Conservation (phyloP, 164 flowering plant species). For the Berberis thunbergii region DNA sequence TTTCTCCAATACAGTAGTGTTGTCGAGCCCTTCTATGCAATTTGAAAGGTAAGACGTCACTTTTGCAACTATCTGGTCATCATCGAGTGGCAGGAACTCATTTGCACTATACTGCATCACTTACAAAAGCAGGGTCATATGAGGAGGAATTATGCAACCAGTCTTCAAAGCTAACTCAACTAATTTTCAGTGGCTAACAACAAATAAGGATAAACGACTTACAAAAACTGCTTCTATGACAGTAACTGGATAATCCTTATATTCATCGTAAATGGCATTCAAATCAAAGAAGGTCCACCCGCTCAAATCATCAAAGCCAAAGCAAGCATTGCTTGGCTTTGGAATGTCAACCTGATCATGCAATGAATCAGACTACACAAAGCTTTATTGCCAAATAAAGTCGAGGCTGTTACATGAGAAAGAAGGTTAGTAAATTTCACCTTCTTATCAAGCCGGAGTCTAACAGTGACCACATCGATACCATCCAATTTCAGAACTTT, state of each 20-base stretch:
- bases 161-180: not conserved
- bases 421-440: conserved; percentile 14
- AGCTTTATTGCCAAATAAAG: not conserved
- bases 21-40: conserved; percentile 34
- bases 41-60: conserved; percentile 37
- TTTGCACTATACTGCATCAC: conserved; percentile 48
- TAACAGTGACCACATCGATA: conserved; percentile 39
- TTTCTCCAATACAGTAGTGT: conserved; percentile 26
- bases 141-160: not conserved
- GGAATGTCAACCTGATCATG: conserved; percentile 40
- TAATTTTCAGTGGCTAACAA: not conserved
- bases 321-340: conserved; percentile 39
- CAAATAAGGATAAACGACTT: conserved; percentile 17
- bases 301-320: conserved; percentile 35
- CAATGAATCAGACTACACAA: not conserved
- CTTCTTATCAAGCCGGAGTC: conserved; percentile 44
- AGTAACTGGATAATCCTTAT: conserved; percentile 35
- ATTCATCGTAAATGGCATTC: conserved; percentile 45
- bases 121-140: not conserved
- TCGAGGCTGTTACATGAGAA: not conserved
- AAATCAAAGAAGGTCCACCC: conserved; percentile 67
- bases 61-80: conserved; percentile 36
- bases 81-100: conserved; percentile 40
- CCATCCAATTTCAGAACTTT: conserved; percentile 41
- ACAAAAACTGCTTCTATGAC: conserved; percentile 52